Conservation (phyloP, 768 basidiomycete genomes). For the Candolleomyces efflorescens region DNA sequence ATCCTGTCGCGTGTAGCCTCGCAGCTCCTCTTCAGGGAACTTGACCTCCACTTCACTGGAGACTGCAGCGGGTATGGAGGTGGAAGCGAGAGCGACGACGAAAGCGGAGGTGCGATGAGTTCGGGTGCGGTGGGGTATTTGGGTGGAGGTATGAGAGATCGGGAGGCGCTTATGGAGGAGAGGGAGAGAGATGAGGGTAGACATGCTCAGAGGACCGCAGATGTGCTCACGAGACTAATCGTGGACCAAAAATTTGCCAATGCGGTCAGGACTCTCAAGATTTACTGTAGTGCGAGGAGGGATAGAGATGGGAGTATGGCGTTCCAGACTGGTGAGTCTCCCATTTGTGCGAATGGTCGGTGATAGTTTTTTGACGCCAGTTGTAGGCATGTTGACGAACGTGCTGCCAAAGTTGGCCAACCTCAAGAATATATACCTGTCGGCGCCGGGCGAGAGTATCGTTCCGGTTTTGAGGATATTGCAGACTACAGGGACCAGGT, state of each 20-base stretch:
- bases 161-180: not conserved
- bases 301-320: constrained; percentile 48
- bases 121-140: constrained; percentile 10
- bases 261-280: constrained; percentile 51
- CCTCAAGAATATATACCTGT: constrained; percentile 56
- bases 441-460: constrained; percentile 52
- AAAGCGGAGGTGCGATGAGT: not conserved
- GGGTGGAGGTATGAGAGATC: constrained; percentile 15
- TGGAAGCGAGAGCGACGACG: constrained; percentile 14
- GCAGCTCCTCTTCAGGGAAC: constrained; percentile 58
- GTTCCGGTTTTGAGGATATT: constrained; percentile 48
- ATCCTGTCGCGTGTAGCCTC: constrained; percentile 64
- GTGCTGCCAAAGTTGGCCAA: constrained; percentile 60
- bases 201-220: constrained; percentile 63
- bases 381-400: constrained; percentile 62
- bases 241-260: constrained; percentile 55
- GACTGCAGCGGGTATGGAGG: constrained; percentile 18
- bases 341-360: not conserved
- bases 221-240: constrained; percentile 65
- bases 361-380: not conserved
- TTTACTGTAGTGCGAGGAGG: constrained; percentile 46
- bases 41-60: constrained; percentile 59
- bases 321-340: constrained; percentile 55
- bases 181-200: constrained; percentile 29
- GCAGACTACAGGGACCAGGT: constrained; percentile 44